These are phyloP conservation scores for Arctium minus DNA, from an alignment of 129 eudicot genomes.

Conservation along the genomic window DNA sequence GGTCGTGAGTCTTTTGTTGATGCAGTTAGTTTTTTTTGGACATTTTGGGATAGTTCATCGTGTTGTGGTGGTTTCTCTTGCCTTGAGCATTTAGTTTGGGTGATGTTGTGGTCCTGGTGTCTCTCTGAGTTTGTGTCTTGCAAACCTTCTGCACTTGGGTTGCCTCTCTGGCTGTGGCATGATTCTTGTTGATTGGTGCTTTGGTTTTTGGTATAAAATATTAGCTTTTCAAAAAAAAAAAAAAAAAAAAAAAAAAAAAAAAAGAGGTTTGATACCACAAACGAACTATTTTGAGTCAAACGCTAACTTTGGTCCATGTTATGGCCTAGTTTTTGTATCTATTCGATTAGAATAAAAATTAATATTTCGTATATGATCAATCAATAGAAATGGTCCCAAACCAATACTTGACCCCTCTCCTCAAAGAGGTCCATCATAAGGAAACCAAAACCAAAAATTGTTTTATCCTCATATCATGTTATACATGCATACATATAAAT, in stretches of 20 bases:
- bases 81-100: too few species aligned
- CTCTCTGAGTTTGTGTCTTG: too few species aligned
- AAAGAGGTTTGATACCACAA: not conserved
- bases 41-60: too few species aligned
- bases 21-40: too few species aligned
- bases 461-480: not conserved
- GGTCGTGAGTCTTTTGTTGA: too few species aligned
- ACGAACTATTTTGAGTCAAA: not conserved
- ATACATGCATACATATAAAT: not conserved
- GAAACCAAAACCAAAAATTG: not conserved
- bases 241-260: not conserved
- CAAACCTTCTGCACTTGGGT: too few species aligned
- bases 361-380: not conserved
- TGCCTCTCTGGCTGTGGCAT: too few species aligned
- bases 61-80: too few species aligned
- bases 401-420: not conserved
- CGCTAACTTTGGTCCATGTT: not conserved
- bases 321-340: not conserved
- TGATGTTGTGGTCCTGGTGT: too few species aligned
- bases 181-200: too few species aligned
- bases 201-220: too few species aligned
- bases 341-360: not conserved
- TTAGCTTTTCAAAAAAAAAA: too few species aligned
- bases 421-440: not conserved
- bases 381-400: slow-evolving; percentile 12